Conservation (phyloP, 2,329 filamentous ascomycete species). For the Sarocladium oryzae region DNA sequence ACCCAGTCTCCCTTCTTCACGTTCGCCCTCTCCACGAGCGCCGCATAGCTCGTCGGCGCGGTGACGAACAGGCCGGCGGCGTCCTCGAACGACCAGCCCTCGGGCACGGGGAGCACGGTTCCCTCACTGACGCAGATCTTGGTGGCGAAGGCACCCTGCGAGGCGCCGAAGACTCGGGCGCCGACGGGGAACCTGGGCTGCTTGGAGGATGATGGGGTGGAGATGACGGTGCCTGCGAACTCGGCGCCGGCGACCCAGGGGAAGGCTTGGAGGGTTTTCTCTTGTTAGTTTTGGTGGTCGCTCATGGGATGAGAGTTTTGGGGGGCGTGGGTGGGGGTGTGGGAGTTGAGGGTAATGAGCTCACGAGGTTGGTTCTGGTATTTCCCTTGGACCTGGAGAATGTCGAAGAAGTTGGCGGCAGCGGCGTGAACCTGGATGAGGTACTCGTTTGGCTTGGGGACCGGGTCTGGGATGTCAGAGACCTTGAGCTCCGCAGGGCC, state of each 20-base stretch:
- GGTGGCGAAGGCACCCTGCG: slow-evolving; percentile 81
- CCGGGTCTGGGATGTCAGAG: slow-evolving; percentile 66
- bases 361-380: slow-evolving; percentile 82
- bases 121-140: slow-evolving; percentile 62
- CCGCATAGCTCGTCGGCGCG: slow-evolving; percentile 82
- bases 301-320: neutral
- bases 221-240: slow-evolving; percentile 72
- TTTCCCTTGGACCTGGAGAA: slow-evolving; percentile 90
- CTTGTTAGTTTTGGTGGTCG: too few relatives aligned
- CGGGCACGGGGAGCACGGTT: slow-evolving; percentile 65
- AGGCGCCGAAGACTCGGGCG: slow-evolving; percentile 78
- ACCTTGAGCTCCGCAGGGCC: slow-evolving; percentile 74
- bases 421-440: slow-evolving; percentile 80
- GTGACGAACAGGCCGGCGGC: slow-evolving; percentile 89
- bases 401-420: slow-evolving; percentile 95
- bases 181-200: slow-evolving; percentile 65
- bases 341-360: slow-evolving; percentile 12
- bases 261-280: slow-evolving; percentile 43
- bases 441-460: slow-evolving; percentile 68
- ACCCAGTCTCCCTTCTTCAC: slow-evolving; percentile 79
- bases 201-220: slow-evolving; percentile 28
- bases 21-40: slow-evolving; percentile 68
- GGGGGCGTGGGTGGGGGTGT: neutral
- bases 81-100: slow-evolving; percentile 76
- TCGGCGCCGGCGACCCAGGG: slow-evolving; percentile 85